A percentile compares a stretch with the other conserved stretches of the same genome.
phyloP scores from a whole-genome alignment of 345 rosid genomes.

The Aethionema arabicum region DNA sequence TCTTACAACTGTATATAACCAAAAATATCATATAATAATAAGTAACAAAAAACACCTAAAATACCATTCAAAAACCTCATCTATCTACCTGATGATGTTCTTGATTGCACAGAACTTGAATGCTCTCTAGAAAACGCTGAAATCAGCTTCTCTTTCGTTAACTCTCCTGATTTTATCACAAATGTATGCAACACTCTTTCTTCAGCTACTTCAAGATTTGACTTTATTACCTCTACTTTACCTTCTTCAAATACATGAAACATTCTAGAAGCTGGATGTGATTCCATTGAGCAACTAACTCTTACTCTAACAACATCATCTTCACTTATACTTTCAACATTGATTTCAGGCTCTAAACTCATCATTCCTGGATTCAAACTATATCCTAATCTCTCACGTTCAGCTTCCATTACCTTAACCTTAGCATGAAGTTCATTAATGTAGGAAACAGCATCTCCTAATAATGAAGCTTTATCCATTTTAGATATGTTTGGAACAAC shows the following conservation, averaged over 20 bases:
- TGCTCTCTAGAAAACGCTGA: conserved; percentile 62
- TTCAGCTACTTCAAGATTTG: conserved; percentile 62
- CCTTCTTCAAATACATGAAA: conserved; percentile 73
- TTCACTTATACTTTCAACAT: conserved; percentile 54
- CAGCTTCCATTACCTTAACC: conserved; percentile 48
- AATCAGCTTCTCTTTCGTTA: conserved; percentile 78
- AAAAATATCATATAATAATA: conserved; percentile 1
- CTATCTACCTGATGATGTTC: conserved; percentile 51
- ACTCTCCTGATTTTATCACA: conserved; percentile 74
- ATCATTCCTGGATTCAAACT: conserved; percentile 38
- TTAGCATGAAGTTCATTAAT: conserved; percentile 63
- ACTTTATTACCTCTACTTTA: conserved; percentile 53
- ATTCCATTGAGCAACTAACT: conserved; percentile 68
- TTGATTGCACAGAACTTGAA: conserved; percentile 52
- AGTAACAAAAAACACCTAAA: conserved; percentile 10
- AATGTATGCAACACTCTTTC: conserved; percentile 73
- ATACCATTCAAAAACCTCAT: conserved; percentile 36
- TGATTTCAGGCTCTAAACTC: conserved; percentile 42
- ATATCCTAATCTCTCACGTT: conserved; percentile 57
- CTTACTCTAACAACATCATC: conserved; percentile 61
- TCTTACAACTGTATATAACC: conserved; percentile 33
- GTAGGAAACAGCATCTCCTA: conserved; percentile 67
- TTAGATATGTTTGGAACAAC: conserved; percentile 88
- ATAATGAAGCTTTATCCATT: conserved; percentile 87
- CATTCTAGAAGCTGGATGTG: conserved; percentile 78